Evolutionary conservation across 257 asterid genomes (phyloP), one percentile per base, ranked within the genome.

Genomic region (Euphrasia confusa): DNA sequence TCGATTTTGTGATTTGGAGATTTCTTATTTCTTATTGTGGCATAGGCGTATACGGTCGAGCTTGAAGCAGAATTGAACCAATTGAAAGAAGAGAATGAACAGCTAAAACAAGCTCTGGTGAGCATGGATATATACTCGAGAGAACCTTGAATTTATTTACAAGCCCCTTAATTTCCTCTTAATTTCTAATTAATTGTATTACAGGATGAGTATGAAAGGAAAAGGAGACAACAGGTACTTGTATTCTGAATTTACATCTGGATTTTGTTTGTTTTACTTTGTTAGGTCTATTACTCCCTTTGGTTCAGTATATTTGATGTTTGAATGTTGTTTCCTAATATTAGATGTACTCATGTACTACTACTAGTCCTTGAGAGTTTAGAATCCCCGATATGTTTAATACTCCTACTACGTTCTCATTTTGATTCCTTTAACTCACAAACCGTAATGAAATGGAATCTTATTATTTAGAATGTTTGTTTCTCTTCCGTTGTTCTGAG

Each of bases 21-120:
- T 49, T 6, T 48, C 26, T 47, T 39, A 2, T 2, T 32, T 18
- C 54, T 21, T 21, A 48, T 48, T 14, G 14, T 48, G 67, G 60
- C 66, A 21, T 21, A 83, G 84, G 96, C 96, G 3, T 87, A 87
- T 18, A 87, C 96, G 0, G 90, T 87, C 4, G 96, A 87, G 64
- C 87, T 87, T 10, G 96, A 87, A 69, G 96, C 91, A 2, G 96
- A 87, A 65, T 6, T 87, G 66, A 83, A 84, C 71, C 96, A 87
- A 65, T 60, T 81, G 45, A 87, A 78, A 75, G 96, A 87, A 72
- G 91, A 85, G 70, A 85, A 84, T 52, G 77, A 77, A 13, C 78
- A 71, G 32, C 68, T 87, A 14, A 81, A 75, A 67, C 85, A 66
- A 68, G 77, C 85, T 54, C 60, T 87, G 87, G 89, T 81, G 70